Base-by-base conservation (phyloP, 768 basidiomycete species). In the Rhodotorula babjevae region DNA sequence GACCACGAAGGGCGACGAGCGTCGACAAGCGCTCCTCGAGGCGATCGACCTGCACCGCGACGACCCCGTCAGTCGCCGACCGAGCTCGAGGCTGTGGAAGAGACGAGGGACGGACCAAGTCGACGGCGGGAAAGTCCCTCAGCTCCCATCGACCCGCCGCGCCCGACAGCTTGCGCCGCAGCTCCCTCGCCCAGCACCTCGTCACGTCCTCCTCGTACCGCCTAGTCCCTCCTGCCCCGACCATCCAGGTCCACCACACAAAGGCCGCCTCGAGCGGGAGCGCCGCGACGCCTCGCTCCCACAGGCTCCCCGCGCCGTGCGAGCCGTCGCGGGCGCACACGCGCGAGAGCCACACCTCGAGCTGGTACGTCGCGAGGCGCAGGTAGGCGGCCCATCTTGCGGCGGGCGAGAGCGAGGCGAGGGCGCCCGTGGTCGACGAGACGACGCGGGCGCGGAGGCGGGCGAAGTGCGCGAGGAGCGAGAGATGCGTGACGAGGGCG, bases 201-300 rank as follows among this genome's bases (percentile, higher is more conserved):
- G 23, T 53, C 33, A 63, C 25, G 36, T 64, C 63, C 27, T 64
- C 63, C 42, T 55, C 63, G n/a, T 64, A 64, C 18, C 16, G 1
- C 15, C 63, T 23, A 23, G 7, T 12, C 0, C 60, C 57, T 40
- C 33, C 60, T 3, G 49, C 49, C 1, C 14, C 40, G 1, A 29
- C 21, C 18, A 55, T 33, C 63, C 63, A 64, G 27, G 63, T 52
- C n/a, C 52, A 31, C 63, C 63, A 64, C 15, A 33, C 47, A 2
- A 64, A 10, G 1, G n/a, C 63, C 23, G 52, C 52, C 9, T 55
- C 63, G n/a, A 55, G 27, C 40, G 63, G 63, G 6, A 53, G 23
- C 23, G 63, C 63, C 11, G 36, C 36, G 21, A 63, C 62, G 6
- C 46, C 12, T 12, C n/a, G 18, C 49, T 52, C 49, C 47, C 62